These are phyloP conservation scores for Malbranchea zuffiana DNA, from an alignment of 2,329 filamentous ascomycete species.

Conservation along the genomic window DNA sequence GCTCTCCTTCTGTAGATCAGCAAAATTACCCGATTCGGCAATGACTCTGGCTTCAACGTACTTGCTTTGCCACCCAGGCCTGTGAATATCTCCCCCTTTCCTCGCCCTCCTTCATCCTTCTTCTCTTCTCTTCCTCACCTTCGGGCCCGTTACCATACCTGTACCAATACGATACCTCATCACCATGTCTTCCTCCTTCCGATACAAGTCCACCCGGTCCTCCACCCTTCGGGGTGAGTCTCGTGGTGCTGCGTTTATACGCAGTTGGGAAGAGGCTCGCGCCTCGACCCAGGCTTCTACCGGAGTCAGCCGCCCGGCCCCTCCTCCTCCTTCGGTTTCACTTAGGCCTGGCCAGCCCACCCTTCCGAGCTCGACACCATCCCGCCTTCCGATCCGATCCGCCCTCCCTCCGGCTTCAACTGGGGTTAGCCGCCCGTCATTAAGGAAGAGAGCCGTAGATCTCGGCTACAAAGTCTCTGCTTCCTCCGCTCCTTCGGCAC, in stretches of 20 bases:
- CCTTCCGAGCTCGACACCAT: not conserved
- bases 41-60: not conserved
- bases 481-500: not conserved
- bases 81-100: conserved; percentile 6
- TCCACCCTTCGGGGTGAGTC: no score
- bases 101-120: conserved; percentile 7
- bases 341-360: no score
- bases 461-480: not conserved
- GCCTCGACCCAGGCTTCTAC: not conserved
- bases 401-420: no score
- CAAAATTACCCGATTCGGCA: conserved; percentile 12
- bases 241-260: no score
- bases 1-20: not conserved
- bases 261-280: no score
- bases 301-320: not conserved
- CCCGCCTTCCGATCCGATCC: not conserved
- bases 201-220: no score
- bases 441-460: no score
- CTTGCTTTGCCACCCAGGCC: not conserved
- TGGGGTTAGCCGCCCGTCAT: no score
- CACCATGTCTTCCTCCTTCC: not conserved
- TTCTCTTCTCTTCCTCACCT: conserved; percentile 11
- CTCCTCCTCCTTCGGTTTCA: not conserved
- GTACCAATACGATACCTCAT: not conserved
- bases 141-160: conserved; percentile 4